Evolutionary conservation across 305 asterid species (phyloP).

Genomic region (Solanum aculeatissimum): DNA sequence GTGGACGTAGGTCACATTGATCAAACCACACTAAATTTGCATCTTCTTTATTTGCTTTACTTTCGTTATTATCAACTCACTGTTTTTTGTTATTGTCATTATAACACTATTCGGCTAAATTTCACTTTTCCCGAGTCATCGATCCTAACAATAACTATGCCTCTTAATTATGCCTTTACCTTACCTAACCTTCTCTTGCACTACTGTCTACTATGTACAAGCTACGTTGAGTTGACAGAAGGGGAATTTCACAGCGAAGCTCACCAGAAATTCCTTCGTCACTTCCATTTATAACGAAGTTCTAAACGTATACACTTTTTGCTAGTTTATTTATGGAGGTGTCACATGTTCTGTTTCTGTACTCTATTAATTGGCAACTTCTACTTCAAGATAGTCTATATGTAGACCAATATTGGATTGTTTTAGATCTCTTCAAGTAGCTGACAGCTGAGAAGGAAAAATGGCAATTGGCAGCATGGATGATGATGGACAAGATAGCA

Average conservation of each 20-base stretch:
- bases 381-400: not conserved
- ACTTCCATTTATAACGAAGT: not conserved
- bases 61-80: too few relatives aligned
- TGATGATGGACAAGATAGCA: not conserved
- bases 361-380: not conserved
- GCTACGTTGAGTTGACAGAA: not conserved
- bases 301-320: not conserved
- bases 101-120: too few relatives aligned
- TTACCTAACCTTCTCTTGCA: not conserved
- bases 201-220: not conserved
- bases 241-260: not conserved
- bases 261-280: not conserved
- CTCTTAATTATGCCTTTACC: not conserved
- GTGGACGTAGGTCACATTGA: too few relatives aligned
- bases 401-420: not conserved
- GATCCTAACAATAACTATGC: not conserved
- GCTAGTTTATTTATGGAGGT: not conserved
- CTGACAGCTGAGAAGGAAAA: not conserved
- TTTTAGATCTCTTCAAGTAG: not conserved
- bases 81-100: too few relatives aligned
- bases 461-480: not conserved
- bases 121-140: too few relatives aligned
- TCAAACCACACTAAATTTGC: too few relatives aligned
- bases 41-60: too few relatives aligned
- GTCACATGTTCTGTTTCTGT: not conserved